These are phyloP conservation scores for Fusarium bulbicola DNA, from an alignment of 2,329 filamentous ascomycete genomes.

Conservation along the genomic window DNA sequence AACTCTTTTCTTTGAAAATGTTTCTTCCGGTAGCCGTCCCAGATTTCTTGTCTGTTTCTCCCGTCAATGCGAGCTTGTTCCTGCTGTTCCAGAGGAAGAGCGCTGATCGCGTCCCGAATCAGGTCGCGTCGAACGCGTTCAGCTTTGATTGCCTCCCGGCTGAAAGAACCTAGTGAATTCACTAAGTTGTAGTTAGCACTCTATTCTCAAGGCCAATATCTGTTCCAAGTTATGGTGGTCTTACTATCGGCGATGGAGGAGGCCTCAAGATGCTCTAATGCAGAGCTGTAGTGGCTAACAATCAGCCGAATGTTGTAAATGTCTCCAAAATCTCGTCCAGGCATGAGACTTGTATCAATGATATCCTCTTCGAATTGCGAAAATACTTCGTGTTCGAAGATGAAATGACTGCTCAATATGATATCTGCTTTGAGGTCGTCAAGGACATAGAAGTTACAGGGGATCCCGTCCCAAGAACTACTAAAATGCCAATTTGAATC, in stretches of 20 bases:
- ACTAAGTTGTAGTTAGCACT: background rate
- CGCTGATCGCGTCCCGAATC: background rate
- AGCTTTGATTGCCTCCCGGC: background rate
- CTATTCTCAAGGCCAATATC: no score
- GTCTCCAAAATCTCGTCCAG: background rate
- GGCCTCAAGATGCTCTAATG: background rate
- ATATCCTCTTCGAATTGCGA: background rate
- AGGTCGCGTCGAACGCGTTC: background rate
- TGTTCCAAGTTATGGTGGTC: background rate
- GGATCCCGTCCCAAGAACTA: fast-evolving
- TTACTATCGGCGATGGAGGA: background rate
- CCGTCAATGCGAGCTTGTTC: background rate
- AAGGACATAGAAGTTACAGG: background rate
- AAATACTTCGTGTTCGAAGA: background rate
- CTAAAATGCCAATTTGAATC: background rate
- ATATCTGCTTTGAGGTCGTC: background rate
- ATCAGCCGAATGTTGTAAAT: conserved; percentile 3
- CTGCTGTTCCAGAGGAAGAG: background rate
- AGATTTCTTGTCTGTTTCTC: background rate
- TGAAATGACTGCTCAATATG: background rate
- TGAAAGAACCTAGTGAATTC: background rate
- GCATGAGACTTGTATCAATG: fast-evolving
- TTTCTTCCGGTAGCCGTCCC: background rate
- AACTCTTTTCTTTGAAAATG: no score
- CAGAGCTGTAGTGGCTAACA: background rate